Percentiles rank a stretch among this genome's conserved stretches.
Conservation (phyloP, 768 basidiomycete genomes). For the Boletellus sp. region DNA sequence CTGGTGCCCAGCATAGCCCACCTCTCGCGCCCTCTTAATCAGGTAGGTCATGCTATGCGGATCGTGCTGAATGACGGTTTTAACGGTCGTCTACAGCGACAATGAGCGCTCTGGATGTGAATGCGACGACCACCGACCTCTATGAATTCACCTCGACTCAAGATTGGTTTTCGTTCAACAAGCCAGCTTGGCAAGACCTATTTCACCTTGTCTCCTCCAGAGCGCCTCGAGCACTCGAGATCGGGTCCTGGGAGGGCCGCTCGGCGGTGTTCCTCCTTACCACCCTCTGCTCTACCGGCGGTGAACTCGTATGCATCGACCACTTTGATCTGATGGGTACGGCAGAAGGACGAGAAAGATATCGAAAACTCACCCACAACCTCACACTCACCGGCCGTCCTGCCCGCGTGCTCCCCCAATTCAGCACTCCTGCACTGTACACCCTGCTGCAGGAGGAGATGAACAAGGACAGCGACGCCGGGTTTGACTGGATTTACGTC, state of each 20-base stretch:
- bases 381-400: conserved; percentile 41
- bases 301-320: conserved; percentile 52
- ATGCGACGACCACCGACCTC: conserved; percentile 4
- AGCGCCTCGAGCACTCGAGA: conserved; percentile 49
- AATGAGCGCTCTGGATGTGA: conserved; percentile 9
- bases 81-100: conserved; percentile 9
- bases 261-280: conserved; percentile 53
- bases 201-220: conserved; percentile 37
- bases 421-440: conserved; percentile 52
- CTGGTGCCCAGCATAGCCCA: neutral
- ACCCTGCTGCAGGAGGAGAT: conserved; percentile 46
- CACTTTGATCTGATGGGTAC: conserved; percentile 55
- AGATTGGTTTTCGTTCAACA: conserved; percentile 54
- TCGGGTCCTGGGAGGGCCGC: conserved; percentile 63
- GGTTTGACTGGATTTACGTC: conserved; percentile 58
- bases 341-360: conserved; percentile 44
- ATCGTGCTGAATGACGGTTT: neutral
- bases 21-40: neutral
- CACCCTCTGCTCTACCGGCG: conserved; percentile 42
- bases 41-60: neutral
- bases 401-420: conserved; percentile 46
- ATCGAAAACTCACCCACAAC: conserved; percentile 44
- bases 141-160: conserved; percentile 50
- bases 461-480: conserved; percentile 25
- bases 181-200: conserved; percentile 40